Evolutionary conservation across 2,329 filamentous ascomycete genomes (phyloP).

Genomic region (Hortaea werneckii): DNA sequence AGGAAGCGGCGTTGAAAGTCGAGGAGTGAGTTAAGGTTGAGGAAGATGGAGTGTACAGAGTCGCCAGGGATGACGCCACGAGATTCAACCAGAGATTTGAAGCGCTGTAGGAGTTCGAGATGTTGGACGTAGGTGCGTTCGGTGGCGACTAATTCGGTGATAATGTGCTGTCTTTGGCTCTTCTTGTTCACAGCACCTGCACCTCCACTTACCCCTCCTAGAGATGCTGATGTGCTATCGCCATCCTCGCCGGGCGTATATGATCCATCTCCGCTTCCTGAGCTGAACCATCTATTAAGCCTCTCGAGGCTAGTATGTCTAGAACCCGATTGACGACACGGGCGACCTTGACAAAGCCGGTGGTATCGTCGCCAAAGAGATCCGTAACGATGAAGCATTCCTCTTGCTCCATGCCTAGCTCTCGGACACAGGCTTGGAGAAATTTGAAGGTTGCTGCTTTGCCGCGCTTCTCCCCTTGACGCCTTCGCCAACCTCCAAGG

Average conservation of each 20-base stretch:
- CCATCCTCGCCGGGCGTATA: conserved; percentile 36
- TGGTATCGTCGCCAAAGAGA: conserved; percentile 87
- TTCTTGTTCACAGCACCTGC: conserved; percentile 34
- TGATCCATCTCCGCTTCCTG: conserved; percentile 41
- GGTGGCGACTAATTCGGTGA: conserved; percentile 85
- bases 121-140: conserved; percentile 98
- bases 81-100: conserved; percentile 84
- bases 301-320: conserved; percentile 70
- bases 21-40: conserved; percentile 88
- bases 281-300: conserved; percentile 53
- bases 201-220: too few species aligned
- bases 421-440: conserved; percentile 74
- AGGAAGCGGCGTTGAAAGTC: conserved; percentile 93
- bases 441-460: conserved; percentile 91
- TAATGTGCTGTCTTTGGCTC: conserved; percentile 73
- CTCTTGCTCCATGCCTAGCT: conserved; percentile 65
- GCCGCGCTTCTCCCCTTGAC: conserved; percentile 60
- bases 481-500: conserved; percentile 39
- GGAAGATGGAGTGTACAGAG: conserved; percentile 84
- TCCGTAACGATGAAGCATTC: conserved; percentile 91
- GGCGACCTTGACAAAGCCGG: conserved; percentile 92
- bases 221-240: conserved; percentile 4
- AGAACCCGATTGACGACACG: conserved; percentile 88
- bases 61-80: conserved; percentile 82
- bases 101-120: conserved; percentile 80